Evolutionary conservation across 306 rosid genomes (phyloP).

Genomic region (Trifolium fragiferum): DNA sequence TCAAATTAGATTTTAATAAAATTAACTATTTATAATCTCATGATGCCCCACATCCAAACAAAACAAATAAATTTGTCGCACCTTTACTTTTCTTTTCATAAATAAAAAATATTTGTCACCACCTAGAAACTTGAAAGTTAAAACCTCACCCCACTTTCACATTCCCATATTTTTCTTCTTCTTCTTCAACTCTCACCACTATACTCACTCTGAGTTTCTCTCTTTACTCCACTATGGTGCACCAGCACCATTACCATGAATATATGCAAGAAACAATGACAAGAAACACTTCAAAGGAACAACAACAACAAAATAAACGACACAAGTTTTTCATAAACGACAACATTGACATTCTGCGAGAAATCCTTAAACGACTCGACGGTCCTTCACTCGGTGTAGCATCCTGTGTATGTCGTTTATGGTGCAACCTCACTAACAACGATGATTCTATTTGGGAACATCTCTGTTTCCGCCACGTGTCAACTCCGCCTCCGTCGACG

Average conservation of each 20-base stretch:
- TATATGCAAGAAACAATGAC: constrained; percentile 31
- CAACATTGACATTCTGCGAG: constrained; percentile 83
- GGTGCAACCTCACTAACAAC: constrained; percentile 69
- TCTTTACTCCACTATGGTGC: constrained; percentile 32
- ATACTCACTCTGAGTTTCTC: constrained; percentile 25
- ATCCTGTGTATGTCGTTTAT: constrained; percentile 87
- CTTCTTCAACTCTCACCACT: neutral
- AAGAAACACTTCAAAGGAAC: constrained; percentile 38
- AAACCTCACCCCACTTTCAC: constrained; percentile 28
- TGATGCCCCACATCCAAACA: too few species aligned
- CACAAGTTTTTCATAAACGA: constrained; percentile 80
- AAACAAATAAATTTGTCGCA: neutral
- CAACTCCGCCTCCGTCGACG: constrained; percentile 56
- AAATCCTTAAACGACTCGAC: constrained; percentile 86
- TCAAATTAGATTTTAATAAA: too few species aligned
- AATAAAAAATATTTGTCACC: neutral
- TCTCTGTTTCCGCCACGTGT: constrained; percentile 83
- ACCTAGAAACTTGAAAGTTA: constrained; percentile 1
- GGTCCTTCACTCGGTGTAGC: constrained; percentile 86
- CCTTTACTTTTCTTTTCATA: neutral
- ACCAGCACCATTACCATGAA: constrained; percentile 26
- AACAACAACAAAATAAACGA: constrained; percentile 42
- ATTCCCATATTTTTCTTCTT: constrained; percentile 13
- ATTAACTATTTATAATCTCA: too few species aligned
- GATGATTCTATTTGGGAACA: constrained; percentile 96